Conservation (phyloP, 495 filamentous ascomycete genomes). For the Thozetella sp. region DNA sequence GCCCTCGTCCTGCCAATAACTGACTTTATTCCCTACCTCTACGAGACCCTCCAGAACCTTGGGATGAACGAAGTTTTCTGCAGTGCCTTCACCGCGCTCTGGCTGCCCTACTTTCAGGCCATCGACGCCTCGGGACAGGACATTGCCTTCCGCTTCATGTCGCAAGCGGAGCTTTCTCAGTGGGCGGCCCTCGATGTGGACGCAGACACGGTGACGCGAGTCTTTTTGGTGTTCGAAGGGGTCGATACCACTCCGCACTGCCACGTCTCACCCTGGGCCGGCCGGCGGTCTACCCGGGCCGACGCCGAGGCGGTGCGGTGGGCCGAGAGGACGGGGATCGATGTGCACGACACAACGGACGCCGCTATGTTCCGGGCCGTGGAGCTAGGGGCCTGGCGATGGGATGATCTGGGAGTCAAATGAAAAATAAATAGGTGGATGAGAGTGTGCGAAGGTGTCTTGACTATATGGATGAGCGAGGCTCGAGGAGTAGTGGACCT, state of each 20-base stretch:
- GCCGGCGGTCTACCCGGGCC: neutral
- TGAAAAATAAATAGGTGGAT: too few relatives aligned
- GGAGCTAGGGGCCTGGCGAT: neutral
- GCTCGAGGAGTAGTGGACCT: too few relatives aligned
- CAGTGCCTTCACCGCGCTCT: neutral
- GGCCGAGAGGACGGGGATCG: neutral
- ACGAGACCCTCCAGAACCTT: neutral
- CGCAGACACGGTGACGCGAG: neutral
- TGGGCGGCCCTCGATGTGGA: neutral
- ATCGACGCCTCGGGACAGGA: neutral
- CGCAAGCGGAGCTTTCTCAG: neutral
- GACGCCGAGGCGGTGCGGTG: neutral
- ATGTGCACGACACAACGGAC: neutral
- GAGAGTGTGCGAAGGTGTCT: too few relatives aligned
- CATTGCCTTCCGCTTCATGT: constrained; percentile 1
- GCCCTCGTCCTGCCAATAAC: neutral
- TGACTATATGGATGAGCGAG: too few relatives aligned
- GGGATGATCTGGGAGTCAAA: neutral
- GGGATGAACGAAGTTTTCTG: neutral
- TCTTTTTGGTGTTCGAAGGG: neutral
- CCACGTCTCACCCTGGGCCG: neutral
- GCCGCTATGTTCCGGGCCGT: neutral
- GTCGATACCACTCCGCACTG: neutral
- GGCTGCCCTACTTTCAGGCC: neutral
- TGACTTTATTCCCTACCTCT: neutral